A percentile compares a stretch with the other conserved stretches of the same genome.
Conservation (phyloP, 1,284 basidiomycete genomes). For the Austroboletus olivaceoglutinosus region DNA sequence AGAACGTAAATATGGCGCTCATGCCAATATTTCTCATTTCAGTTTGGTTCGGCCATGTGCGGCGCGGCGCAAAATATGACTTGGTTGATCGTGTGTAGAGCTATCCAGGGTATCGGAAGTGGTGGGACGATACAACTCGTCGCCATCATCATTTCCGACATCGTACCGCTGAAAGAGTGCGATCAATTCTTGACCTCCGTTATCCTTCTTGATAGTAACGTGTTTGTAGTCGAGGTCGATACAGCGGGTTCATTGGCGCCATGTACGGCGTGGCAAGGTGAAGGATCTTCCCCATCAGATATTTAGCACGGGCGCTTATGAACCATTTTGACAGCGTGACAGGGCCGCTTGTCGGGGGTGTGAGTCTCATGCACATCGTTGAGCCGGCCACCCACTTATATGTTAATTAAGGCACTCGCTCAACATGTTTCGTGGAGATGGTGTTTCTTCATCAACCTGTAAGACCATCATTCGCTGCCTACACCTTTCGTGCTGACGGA, state of each 20-base stretch:
- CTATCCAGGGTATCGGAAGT: conserved; percentile 81
- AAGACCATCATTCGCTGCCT: conserved; percentile 14
- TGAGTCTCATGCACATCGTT: conserved; percentile 34
- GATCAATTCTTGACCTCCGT: conserved; percentile 17
- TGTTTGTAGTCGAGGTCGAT: conserved; percentile 53
- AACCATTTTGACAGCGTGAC: conserved; percentile 49
- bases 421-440: conserved; percentile 76
- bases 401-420: conserved; percentile 50
- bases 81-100: conserved; percentile 72
- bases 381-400: neutral
- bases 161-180: conserved; percentile 72
- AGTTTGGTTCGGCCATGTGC: conserved; percentile 79
- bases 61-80: conserved; percentile 79
- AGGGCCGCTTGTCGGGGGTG: conserved; percentile 74
- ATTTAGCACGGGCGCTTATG: neutral
- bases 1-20: neutral
- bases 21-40: neutral
- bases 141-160: conserved; percentile 77
- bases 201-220: conserved; percentile 1
- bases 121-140: conserved; percentile 68
- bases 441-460: conserved; percentile 79
- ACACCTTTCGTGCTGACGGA: conserved; percentile 21
- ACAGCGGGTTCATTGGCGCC: neutral
- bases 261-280: conserved; percentile 52
- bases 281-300: neutral